A percentile compares a stretch with the other conserved stretches of the same genome.
Conservation (phyloP, 2,329 filamentous ascomycete genomes). For the Clathrospora elynae region DNA sequence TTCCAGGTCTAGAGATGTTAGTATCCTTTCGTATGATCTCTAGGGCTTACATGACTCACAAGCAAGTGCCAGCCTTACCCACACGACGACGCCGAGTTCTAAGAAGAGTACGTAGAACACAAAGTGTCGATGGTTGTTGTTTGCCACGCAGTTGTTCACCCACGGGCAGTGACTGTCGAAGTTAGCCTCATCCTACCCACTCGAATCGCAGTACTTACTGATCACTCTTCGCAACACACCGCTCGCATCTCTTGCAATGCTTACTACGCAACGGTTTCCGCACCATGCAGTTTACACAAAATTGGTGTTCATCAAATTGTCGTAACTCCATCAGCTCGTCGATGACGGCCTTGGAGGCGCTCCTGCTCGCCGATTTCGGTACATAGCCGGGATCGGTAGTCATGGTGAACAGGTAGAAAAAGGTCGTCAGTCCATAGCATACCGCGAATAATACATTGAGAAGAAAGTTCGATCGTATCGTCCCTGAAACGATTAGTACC, state of each 20-base stretch:
- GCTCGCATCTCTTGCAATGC: slow-evolving; percentile 88
- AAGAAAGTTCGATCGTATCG: slow-evolving; percentile 69
- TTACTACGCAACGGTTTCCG: slow-evolving; percentile 91
- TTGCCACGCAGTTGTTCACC: slow-evolving; percentile 94
- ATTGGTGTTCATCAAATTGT: slow-evolving; percentile 93
- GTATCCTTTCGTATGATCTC: slow-evolving; percentile 2
- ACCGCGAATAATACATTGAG: slow-evolving; percentile 76
- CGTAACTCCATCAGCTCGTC: slow-evolving; percentile 81
- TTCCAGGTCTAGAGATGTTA: slow-evolving; percentile 64
- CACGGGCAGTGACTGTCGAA: slow-evolving; percentile 86
- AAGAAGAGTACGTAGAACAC: slow-evolving; percentile 84
- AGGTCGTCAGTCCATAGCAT: slow-evolving; percentile 69
- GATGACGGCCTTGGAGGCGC: slow-evolving; percentile 86
- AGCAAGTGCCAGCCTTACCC: slow-evolving; percentile 72
- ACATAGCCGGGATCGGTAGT: slow-evolving; percentile 88
- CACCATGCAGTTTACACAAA: slow-evolving; percentile 94
- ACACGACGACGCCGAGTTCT: slow-evolving; percentile 72
- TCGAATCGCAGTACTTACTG: slow-evolving; percentile 67
- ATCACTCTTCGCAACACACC: slow-evolving; percentile 94
- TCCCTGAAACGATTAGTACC: slow-evolving; percentile 58
- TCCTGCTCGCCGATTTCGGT: slow-evolving; percentile 85
- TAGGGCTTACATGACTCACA: slow-evolving; percentile 59
- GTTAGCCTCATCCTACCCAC: slow-evolving; percentile 20
- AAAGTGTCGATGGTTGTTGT: slow-evolving; percentile 96
- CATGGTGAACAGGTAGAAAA: slow-evolving; percentile 90